phyloP scores from a whole-genome alignment of 805 yeast species.

The Cyberlindnera veronae region DNA sequence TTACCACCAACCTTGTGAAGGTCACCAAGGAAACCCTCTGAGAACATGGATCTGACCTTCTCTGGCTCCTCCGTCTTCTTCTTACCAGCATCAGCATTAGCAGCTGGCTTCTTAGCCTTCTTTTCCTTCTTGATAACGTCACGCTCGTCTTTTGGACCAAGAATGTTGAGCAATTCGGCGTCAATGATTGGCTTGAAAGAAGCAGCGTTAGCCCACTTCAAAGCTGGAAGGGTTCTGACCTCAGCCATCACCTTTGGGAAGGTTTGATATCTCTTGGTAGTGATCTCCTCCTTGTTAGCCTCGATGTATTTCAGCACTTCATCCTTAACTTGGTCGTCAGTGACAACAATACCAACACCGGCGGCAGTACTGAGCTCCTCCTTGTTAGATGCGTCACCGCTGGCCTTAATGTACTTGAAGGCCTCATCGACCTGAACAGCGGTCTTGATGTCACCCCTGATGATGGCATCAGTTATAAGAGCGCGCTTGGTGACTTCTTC shows the following conservation, averaged over 20 bases:
- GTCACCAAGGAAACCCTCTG: conserved; percentile 93
- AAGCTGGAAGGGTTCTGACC: conserved; percentile 64
- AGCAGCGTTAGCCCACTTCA: conserved; percentile 92
- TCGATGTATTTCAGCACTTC: conserved; percentile 60
- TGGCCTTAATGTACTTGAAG: conserved; percentile 61
- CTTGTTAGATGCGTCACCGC: conserved; percentile 41
- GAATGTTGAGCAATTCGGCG: conserved; percentile 57
- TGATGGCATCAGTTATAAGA: conserved; percentile 57
- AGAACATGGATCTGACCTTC: conserved; percentile 70
- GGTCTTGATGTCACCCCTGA: conserved; percentile 60
- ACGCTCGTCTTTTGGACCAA: conserved; percentile 97
- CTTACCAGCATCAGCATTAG: conserved; percentile 27
- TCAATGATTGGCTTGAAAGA: conserved; percentile 87
- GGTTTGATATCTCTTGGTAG: conserved; percentile 70
- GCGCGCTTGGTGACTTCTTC: conserved; percentile 44
- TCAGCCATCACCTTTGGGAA: conserved; percentile 77
- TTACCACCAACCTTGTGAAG: conserved; percentile 94
- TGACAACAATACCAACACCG: conserved; percentile 79
- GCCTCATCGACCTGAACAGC: conserved; percentile 79
- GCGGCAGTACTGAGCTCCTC: conserved; percentile 58
- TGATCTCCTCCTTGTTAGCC: conserved; percentile 55
- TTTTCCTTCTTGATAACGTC: conserved; percentile 79
- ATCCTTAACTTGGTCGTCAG: conserved; percentile 58
- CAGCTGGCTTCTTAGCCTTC: conserved; percentile 48
- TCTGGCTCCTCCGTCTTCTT: conserved; percentile 22